Evolutionary conservation across 1,284 basidiomycete genomes (phyloP), one percentile per base, ranked within the genome.

Genomic region (Cerioporus squamosus): DNA sequence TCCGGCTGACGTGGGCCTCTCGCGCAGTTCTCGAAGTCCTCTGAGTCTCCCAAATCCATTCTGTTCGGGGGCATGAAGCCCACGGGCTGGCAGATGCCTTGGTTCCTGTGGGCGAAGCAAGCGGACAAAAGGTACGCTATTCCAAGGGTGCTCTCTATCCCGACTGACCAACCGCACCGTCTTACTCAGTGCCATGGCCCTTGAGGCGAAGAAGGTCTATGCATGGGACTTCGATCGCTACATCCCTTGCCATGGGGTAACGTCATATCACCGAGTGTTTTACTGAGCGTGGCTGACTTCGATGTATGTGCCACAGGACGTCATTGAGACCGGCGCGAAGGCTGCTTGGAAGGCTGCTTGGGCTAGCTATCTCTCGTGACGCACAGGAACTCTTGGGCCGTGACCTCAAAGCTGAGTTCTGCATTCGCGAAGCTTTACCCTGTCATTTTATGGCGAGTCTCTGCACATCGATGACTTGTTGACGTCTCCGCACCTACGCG

Each of bases 181-280:
- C 17, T 26, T 36, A 26, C 44, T 5, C 42, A 94, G 91, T 24
- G 86, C 84, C 5, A 91, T 94, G 90, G 81, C 79, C 51, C 80
- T 83, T 22, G 86, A 93, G 65, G 88, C 83, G 3, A 83, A 81
- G 65, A 87, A 80, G 2, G 92, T 96, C 2, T 81, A 86, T 1
- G 80, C 75, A 1, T 95, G 94, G 94, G 88, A 96, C 67, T 96
- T 95, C 72, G 85, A 91, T 31, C 80, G 91, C 46, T 90, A 98
- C 68, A 94, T 98, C 58, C 93, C 94, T 46, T 97, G 95, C 68
- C 95, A 97, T 73, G 95, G 92, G 17, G 89, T 91, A 69, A 84
- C 73, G 53, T 26, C 22, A n/a, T 22, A 29, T 42, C 29, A 46
- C 31, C 44, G 49, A 36, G 51, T 51, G 24, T 26, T 51, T 29